phyloP scores from a whole-genome alignment of 1,284 basidiomycete species.

The Psilocybe mexicana region DNA sequence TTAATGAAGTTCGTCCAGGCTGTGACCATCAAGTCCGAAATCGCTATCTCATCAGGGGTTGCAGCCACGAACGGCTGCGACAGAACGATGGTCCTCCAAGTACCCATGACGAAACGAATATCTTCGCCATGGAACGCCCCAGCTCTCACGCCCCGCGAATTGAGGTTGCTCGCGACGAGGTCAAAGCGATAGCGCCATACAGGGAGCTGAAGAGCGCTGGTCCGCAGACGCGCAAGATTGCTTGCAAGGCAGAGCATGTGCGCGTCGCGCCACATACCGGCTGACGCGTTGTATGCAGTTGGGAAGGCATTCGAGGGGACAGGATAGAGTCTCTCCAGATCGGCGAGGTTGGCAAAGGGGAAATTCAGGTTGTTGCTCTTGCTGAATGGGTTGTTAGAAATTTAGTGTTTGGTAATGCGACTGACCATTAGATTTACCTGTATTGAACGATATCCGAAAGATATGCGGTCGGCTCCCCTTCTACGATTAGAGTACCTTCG shows the following conservation, averaged over 20 bases:
- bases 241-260: conserved; percentile 47
- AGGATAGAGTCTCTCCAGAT: conserved; percentile 27
- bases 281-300: conserved; percentile 33
- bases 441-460: conserved; percentile 37
- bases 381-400: conserved; percentile 20
- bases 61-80: conserved; percentile 34
- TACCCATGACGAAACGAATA: conserved; percentile 46
- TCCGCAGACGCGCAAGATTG: conserved; percentile 39
- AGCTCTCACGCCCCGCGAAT: conserved; percentile 40
- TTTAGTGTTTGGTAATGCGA: not conserved
- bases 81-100: conserved; percentile 31
- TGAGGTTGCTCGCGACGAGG: conserved; percentile 41
- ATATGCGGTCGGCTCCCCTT: conserved; percentile 44
- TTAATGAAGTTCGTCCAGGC: conserved; percentile 50
- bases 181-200: conserved; percentile 48
- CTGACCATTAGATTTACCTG: conserved; percentile 23
- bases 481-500: conserved; percentile 44
- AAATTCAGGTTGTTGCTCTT: conserved; percentile 46
- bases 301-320: conserved; percentile 30
- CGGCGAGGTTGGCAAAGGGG: conserved; percentile 31
- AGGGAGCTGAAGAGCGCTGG: conserved; percentile 32
- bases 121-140: conserved; percentile 44
- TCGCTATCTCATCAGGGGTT: conserved; percentile 36
- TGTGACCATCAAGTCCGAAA: conserved; percentile 44
- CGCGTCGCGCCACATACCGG: conserved; percentile 45